phyloP scores from a whole-genome alignment of 192 early-diverging fungal species.

The Cladochytrium replicatum region DNA sequence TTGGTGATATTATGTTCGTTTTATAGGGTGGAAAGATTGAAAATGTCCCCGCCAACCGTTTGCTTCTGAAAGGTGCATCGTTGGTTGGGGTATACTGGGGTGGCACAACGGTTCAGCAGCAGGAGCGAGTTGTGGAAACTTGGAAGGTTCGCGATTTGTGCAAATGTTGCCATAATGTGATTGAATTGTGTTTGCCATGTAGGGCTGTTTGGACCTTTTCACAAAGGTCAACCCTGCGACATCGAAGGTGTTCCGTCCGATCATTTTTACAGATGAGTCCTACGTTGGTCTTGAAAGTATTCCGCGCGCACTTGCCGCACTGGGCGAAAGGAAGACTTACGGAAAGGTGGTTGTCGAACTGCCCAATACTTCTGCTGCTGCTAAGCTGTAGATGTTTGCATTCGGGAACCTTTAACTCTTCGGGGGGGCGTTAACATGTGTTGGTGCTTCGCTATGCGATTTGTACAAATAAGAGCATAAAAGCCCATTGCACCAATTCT shows the following conservation, averaged over 20 bases:
- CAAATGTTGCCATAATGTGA: neutral
- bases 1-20: no score
- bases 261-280: neutral
- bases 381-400: no score
- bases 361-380: no score
- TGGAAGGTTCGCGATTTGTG: conserved; percentile 37
- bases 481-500: no score
- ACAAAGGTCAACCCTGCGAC: conserved; percentile 4
- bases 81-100: conserved; percentile 72
- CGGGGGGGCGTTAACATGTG: no score
- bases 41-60: conserved; percentile 64
- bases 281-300: conserved; percentile 42
- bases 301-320: conserved; percentile 56
- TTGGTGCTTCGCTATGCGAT: no score
- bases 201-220: conserved; percentile 9
- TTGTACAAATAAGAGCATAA: no score
- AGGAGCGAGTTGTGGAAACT: conserved; percentile 46
- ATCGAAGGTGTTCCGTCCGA: neutral
- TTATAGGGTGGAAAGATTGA: conserved; percentile 58
- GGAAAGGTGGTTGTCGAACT: conserved; percentile 79
- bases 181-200: no score
- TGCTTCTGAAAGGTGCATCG: conserved; percentile 75
- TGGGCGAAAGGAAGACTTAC: conserved; percentile 59
- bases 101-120: conserved; percentile 49
- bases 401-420: no score